A percentile compares a stretch with the other conserved stretches of the same genome.
Evolutionary conservation across 495 filamentous ascomycete genomes (phyloP).

Genomic region (Aspergillus steynii): DNA sequence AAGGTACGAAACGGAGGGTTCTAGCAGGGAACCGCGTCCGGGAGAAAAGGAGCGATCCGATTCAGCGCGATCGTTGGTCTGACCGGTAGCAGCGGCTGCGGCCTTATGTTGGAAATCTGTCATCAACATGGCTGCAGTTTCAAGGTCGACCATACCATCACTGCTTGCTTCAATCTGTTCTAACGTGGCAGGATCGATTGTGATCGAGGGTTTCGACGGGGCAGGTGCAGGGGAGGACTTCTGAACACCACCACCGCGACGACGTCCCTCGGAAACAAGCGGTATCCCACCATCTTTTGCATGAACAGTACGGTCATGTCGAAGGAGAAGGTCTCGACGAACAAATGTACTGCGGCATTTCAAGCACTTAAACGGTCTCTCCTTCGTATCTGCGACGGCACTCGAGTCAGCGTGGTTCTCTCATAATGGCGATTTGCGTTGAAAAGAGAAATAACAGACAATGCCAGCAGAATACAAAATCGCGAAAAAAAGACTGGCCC

Average conservation of each 20-base stretch:
- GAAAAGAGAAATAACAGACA: no score
- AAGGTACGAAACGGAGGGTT: slow-evolving; percentile 70
- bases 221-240: slow-evolving; percentile 67
- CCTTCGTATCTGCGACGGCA: slow-evolving; percentile 79
- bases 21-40: slow-evolving; percentile 64
- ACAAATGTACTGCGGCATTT: slow-evolving; percentile 99
- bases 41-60: slow-evolving; percentile 73
- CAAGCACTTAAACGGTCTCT: slow-evolving; percentile 95
- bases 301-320: slow-evolving; percentile 97
- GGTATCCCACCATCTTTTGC: slow-evolving; percentile 97
- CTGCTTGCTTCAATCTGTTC: slow-evolving; percentile 94
- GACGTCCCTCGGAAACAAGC: slow-evolving; percentile 91
- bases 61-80: slow-evolving; percentile 69
- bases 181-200: slow-evolving; percentile 82
- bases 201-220: slow-evolving; percentile 79
- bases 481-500: neutral
- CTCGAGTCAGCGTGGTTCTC: slow-evolving; percentile 15
- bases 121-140: slow-evolving; percentile 98
- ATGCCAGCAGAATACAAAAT: neutral
- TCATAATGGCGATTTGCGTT: no score
- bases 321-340: slow-evolving; percentile 89
- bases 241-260: slow-evolving; percentile 63
- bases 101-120: slow-evolving; percentile 98
- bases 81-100: slow-evolving; percentile 74
- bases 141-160: slow-evolving; percentile 95